Conservation (phyloP, 1,139 yeast species). For the Debaryomycetaceae sp. region DNA sequence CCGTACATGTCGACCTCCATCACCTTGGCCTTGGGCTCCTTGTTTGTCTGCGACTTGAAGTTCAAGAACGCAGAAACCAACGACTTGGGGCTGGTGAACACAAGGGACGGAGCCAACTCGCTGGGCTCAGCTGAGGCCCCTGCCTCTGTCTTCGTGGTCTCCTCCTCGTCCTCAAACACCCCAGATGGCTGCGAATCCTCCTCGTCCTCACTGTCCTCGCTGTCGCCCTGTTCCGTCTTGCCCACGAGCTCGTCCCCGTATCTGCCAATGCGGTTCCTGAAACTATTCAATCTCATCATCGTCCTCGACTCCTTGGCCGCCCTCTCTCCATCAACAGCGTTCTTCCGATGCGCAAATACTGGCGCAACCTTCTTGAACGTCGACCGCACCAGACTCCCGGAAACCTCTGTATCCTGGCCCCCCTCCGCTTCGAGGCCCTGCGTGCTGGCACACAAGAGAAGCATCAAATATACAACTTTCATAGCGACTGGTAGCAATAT, state of each 20-base stretch:
- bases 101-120: not conserved
- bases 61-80: conserved; percentile 16
- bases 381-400: not conserved
- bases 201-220: not conserved
- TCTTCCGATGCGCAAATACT: not conserved
- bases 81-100: conserved; percentile 7
- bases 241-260: not conserved
- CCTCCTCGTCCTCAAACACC: not conserved
- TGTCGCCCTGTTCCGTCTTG: not conserved
- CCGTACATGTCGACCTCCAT: not conserved
- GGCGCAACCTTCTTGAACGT: not conserved
- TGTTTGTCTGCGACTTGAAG: conserved; percentile 4
- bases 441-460: not conserved
- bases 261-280: not conserved
- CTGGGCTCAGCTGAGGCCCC: not conserved
- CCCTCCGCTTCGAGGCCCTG: not conserved
- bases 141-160: not conserved
- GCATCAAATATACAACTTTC: not conserved
- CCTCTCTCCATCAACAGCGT: not conserved
- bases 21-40: not conserved
- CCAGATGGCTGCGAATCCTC: not conserved
- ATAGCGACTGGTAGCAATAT: not conserved
- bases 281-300: not conserved
- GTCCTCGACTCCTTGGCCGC: not conserved
- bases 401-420: not conserved